A percentile compares a stretch with the other conserved stretches of the same genome.
These are phyloP conservation scores for Gillenia trifoliata DNA, from an alignment of 306 rosid species.

Conservation along the genomic window DNA sequence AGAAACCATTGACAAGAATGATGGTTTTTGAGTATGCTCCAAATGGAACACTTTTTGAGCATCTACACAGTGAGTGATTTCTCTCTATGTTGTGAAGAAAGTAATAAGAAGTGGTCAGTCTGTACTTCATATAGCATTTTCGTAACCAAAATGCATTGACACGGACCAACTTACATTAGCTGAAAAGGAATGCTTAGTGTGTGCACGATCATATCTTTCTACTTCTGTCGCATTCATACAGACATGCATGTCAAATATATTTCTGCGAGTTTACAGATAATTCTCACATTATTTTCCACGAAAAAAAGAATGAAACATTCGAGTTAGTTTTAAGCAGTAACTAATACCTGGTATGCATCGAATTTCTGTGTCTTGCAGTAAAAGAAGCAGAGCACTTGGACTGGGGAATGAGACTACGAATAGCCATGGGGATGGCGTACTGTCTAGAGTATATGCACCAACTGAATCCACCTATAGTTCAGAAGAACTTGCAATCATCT, in stretches of 20 bases:
- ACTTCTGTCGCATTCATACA: not conserved
- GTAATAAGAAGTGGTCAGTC: not conserved
- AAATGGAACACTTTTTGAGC: conserved; percentile 89
- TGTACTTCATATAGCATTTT: not conserved
- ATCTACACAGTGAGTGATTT: conserved; percentile 69
- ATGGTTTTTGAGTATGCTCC: conserved; percentile 98
- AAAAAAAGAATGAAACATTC: too few species aligned
- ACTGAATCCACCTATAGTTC: conserved; percentile 57
- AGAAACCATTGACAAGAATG: conserved; percentile 85
- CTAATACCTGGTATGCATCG: too few species aligned
- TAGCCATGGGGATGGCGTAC: conserved; percentile 92
- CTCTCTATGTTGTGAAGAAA: not conserved
- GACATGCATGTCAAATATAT: not conserved
- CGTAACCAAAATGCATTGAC: not conserved
- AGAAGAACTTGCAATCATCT: conserved; percentile 56
- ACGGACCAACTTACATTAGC: not conserved
- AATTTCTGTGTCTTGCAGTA: conserved; percentile 47
- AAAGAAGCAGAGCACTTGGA: conserved; percentile 84
- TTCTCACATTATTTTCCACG: not conserved
- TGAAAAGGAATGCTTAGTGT: not conserved
- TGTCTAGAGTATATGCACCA: conserved; percentile 84
- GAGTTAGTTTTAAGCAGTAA: not conserved
- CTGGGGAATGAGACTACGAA: conserved; percentile 71
- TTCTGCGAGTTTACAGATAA: not conserved
- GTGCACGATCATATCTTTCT: not conserved